phyloP scores from a whole-genome alignment of 2,329 filamentous ascomycete species.

The Aspergillus chevalieri region DNA sequence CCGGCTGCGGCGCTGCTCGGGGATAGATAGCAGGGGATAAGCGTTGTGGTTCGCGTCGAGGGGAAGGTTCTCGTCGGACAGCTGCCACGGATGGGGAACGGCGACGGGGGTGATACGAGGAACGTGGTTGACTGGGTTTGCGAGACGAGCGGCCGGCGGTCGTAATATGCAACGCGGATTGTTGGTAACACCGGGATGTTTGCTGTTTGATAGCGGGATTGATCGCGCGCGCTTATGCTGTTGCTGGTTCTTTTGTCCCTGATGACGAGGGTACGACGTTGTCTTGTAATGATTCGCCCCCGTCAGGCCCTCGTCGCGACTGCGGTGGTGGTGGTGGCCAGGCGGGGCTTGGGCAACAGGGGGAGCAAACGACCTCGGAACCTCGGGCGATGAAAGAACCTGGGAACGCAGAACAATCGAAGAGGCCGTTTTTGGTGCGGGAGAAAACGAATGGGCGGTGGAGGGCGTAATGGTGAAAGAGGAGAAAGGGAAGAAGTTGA shows the following conservation, averaged over 20 bases:
- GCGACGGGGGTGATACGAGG: conserved; percentile 48
- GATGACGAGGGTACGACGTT: background rate
- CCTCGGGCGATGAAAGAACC: conserved; percentile 34
- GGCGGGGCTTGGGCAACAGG: conserved; percentile 5
- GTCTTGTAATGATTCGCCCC: background rate
- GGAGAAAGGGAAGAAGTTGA: conserved; percentile 7
- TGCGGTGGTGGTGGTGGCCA: conserved; percentile 11
- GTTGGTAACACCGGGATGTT: background rate
- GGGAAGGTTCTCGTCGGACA: conserved; percentile 29
- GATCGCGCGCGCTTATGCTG: background rate
- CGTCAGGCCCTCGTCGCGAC: conserved; percentile 1
- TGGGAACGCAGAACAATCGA: conserved; percentile 13
- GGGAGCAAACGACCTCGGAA: conserved; percentile 22
- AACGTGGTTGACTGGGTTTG: conserved; percentile 58
- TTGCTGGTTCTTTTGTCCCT: background rate
- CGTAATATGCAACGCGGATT: conserved; percentile 15
- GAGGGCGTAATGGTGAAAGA: conserved; percentile 2
- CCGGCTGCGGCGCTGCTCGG: conserved; percentile 51
- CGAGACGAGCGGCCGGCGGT: conserved; percentile 48
- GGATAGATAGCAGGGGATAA: conserved; percentile 52
- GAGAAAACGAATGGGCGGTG: conserved; percentile 2
- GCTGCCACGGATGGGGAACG: conserved; percentile 28
- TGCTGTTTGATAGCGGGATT: background rate
- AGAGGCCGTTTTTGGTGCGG: conserved; percentile 23
- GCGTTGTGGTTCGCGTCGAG: conserved; percentile 40